A percentile compares a stretch with the other conserved stretches of the same genome.
Conservation (phyloP, 257 asterid genomes). For the Ocimum tenuiflorum region DNA sequence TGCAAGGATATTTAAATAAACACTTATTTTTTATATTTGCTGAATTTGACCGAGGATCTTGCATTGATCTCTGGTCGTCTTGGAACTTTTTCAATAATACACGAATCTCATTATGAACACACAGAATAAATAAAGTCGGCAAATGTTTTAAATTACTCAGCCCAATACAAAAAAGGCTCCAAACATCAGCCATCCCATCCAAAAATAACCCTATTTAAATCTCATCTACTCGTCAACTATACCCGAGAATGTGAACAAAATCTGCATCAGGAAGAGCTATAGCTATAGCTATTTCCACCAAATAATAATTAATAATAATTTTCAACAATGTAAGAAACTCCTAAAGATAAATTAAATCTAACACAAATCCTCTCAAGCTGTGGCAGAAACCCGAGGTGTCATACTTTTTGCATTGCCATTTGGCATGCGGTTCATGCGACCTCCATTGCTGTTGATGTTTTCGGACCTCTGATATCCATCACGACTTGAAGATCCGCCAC, state of each 20-base stretch:
- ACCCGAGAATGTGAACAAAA: constrained; percentile 31
- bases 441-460: constrained; percentile 27
- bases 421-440: constrained; percentile 42
- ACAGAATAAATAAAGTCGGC: too few species aligned
- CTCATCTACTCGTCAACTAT: constrained; percentile 30
- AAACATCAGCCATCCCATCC: not conserved
- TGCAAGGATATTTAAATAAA: too few species aligned
- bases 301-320: constrained; percentile 2
- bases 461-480: constrained; percentile 65
- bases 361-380: constrained; percentile 47
- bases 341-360: not conserved
- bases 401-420: constrained; percentile 43
- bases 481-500: constrained; percentile 47
- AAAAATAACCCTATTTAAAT: constrained; percentile 10
- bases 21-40: too few species aligned
- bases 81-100: too few species aligned
- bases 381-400: constrained; percentile 50
- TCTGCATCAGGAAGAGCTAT: constrained; percentile 15
- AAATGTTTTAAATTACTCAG: too few species aligned
- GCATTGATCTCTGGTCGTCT: too few species aligned
- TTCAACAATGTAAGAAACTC: constrained; percentile 11
- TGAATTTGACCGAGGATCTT: too few species aligned
- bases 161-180: constrained; percentile 23
- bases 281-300: not conserved
- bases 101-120: too few species aligned